These are phyloP conservation scores for Mytilinidion resinicola DNA, from an alignment of 495 filamentous ascomycete genomes.

Conservation along the genomic window DNA sequence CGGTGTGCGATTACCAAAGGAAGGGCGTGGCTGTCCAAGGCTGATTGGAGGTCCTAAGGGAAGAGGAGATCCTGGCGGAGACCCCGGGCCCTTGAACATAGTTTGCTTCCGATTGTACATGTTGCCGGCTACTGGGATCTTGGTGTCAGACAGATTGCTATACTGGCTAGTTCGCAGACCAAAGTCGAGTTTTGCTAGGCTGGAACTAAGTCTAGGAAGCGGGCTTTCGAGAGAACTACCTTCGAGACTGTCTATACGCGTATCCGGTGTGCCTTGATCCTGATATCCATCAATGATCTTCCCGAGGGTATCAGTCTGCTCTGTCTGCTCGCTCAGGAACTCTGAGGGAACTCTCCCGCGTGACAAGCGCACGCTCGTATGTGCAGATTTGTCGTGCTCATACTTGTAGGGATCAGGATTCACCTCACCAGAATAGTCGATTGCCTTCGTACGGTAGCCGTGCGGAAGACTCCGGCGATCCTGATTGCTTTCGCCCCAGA, in stretches of 20 bases:
- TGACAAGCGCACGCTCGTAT: constrained; percentile 7
- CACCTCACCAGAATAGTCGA: constrained; percentile 3
- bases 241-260: not conserved
- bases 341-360: constrained; percentile 6
- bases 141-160: too few relatives aligned
- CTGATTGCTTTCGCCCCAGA: constrained; percentile 4
- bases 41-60: constrained; percentile 16
- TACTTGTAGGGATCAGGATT: constrained; percentile 3
- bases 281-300: constrained; percentile 25
- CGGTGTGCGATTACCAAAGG: not conserved
- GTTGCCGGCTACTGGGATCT: too few relatives aligned
- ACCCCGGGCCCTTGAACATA: not conserved
- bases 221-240: not conserved
- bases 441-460: not conserved
- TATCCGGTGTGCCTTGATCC: not conserved
- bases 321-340: not conserved
- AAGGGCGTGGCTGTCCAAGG: constrained; percentile 6
- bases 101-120: too few relatives aligned
- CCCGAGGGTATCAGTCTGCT: constrained; percentile 24
- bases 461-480: constrained; percentile 5
- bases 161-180: too few relatives aligned
- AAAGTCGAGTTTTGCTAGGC: too few relatives aligned
- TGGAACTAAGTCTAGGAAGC: not conserved
- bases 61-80: constrained; percentile 13
- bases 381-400: not conserved